Base-by-base conservation (phyloP, 75 land plant species). In the Sequoiadendron giganteum region DNA sequence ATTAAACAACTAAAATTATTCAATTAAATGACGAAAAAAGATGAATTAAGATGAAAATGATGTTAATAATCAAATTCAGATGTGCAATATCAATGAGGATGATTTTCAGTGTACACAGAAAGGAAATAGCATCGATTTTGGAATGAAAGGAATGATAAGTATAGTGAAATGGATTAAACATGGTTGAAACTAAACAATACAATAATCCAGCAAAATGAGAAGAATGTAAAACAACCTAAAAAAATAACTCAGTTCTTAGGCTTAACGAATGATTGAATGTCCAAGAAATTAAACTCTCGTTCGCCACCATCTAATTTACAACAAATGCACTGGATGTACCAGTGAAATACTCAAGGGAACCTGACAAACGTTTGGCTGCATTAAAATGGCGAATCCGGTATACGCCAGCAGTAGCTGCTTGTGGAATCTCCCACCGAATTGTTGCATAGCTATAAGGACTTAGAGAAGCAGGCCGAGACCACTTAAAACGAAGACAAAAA, bases 351-450 rank as follows among this genome's bases (percentile, higher is more conserved):
- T 83, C 77, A 34, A 97, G 88, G 32, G 93, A 90, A 6, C 98
- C 96, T 58, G 92, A 80, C 72, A 97, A 88, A 73, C 85, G 88
- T 90, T 96, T 97, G 19, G 96, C 86, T 56, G 98, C 97, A 86
- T 95, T 96, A 88, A 95, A 97, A 90, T 97, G 99, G 43, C 92
- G 88, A 4, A 97, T 93, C 87, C 98, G 88, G 90, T 96, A 96
- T 32, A 93, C 92, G 83, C 99, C 96, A 8, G 91, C 58, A 21
- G 47, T 48, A 28, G 93, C 96, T 13, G 91, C 79, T 78, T 90
- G 90, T 3, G 99, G 99, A 38, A 97, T 93, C 55, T 91, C 89
- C 99, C 99, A 97, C 83, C 91, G 95, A 52, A 97, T 93, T 28
- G 91, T 94, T 45, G 98, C 97, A 86, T 87, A 65, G 89, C 99